Base-by-base conservation (phyloP, 768 basidiomycete species). In the Gloeostereum incarnatum region DNA sequence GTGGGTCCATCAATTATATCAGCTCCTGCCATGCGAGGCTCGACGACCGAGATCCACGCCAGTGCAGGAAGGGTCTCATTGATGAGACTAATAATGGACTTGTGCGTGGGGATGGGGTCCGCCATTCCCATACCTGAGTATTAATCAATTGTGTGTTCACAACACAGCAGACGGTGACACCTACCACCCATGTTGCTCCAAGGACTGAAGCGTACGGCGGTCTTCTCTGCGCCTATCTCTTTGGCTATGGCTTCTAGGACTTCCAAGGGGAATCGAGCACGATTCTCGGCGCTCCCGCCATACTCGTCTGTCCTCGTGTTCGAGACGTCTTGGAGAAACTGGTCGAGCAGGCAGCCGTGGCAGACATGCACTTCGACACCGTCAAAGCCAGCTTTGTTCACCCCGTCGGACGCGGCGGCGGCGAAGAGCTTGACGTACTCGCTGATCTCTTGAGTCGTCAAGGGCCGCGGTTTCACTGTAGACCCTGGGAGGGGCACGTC, bases 311-410 rank as follows among this genome's bases (percentile, higher is more conserved):
- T 68, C 11, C 70, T 61, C 13, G 58, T 53, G 52, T 73, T 73
- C 10, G 50, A 45, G 5, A 44, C 36, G 17, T 55, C 44, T 38
- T 68, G 65, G 5, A 65, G 41, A 56, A 73, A 71, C 46, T 71
- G 67, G 42, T 73, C 65, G 18, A 56, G 24, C 31, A 63, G 37
- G 32, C 52, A 49, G 1, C 49, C 49, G 36, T 49, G 49, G 18
- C 40, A 47, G 10, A 41, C 45, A 35, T 54, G 53, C 43, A 63
- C 58, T 55, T 77, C 72, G 5, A 72, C 57, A 17, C 73, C 75
- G 41, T 75, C 74, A 39, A 75, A 75, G 3, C 71, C 75, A 31
- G 74, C 69, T 35, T 32, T 45, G 24, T 56, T 47, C 19, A 71
- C 49, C 22, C 66, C 62, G 31, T 61, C 61, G 14, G 51, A 50